A percentile compares a stretch with the other conserved stretches of the same genome.
Conservation (phyloP, 2,329 filamentous ascomycete species). For the Tolypocladium paradoxum region DNA sequence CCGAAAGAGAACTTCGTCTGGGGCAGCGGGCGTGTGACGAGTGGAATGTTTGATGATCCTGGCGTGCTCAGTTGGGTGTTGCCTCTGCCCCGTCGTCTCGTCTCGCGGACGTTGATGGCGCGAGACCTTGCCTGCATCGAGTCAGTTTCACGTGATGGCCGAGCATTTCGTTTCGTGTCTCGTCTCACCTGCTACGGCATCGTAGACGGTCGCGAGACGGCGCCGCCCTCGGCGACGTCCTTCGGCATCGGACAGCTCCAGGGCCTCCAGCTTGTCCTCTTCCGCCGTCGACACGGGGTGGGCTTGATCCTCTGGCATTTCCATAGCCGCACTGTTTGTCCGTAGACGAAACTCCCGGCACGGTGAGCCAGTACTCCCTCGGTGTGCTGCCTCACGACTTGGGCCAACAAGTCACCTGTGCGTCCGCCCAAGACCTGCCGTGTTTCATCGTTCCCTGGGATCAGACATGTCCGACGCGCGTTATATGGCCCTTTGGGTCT, state of each 20-base stretch:
- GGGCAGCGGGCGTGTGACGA: constrained; percentile 33
- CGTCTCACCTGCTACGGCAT: constrained; percentile 56
- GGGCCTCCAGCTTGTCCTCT: background rate
- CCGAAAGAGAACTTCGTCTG: constrained; percentile 63
- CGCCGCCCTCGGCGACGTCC: constrained; percentile 9
- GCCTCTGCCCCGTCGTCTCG: constrained; percentile 4
- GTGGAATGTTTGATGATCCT: constrained; percentile 13
- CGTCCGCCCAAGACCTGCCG: background rate
- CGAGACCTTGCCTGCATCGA: constrained; percentile 18
- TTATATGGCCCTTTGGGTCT: background rate
- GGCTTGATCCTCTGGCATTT: background rate
- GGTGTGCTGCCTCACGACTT: background rate
- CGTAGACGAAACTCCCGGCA: background rate
- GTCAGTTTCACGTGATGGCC: constrained; percentile 12
- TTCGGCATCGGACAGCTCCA: background rate
- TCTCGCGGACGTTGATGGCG: constrained; percentile 10
- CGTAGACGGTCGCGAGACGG: constrained; percentile 50
- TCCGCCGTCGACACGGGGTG: background rate
- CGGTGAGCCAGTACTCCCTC: background rate
- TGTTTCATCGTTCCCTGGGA: background rate
- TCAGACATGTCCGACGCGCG: background rate
- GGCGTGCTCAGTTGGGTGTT: background rate
- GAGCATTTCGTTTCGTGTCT: background rate
- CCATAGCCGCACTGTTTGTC: background rate
- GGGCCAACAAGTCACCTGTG: background rate